Evolutionary conservation across 805 yeast species (phyloP).

Genomic region (Kazachstania bromeliacearum): DNA sequence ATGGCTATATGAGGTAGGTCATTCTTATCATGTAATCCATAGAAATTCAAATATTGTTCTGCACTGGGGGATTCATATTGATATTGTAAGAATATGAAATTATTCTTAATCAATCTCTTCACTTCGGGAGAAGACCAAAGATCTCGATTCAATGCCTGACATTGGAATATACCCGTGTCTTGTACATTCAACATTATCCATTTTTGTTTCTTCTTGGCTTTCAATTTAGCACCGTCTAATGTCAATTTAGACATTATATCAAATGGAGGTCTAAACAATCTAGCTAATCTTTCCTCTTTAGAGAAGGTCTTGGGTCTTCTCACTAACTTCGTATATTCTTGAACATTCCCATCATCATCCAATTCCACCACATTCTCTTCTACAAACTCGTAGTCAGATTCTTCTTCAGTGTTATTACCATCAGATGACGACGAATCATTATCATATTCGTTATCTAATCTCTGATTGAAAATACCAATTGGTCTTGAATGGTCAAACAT

Average conservation of each 20-base stretch:
- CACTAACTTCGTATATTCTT: slow-evolving; percentile 25
- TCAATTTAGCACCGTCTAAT: slow-evolving; percentile 61
- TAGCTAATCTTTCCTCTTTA: slow-evolving; percentile 54
- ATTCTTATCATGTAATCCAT: slow-evolving; percentile 44
- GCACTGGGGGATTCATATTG: slow-evolving; percentile 73
- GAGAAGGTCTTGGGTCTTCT: slow-evolving; percentile 18
- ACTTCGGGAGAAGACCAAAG: slow-evolving; percentile 71
- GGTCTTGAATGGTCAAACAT: slow-evolving; percentile 31
- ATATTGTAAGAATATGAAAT: slow-evolving; percentile 80
- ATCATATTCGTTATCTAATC: slow-evolving; percentile 14
- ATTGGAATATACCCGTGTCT: slow-evolving; percentile 72
- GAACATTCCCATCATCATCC: slow-evolving; percentile 31
- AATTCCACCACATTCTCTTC: slow-evolving; percentile 27
- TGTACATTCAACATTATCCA: slow-evolving; percentile 89
- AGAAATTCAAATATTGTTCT: slow-evolving; percentile 57
- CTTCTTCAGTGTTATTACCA: slow-evolving; percentile 35
- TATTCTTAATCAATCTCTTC: slow-evolving; percentile 51
- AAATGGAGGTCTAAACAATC: slow-evolving; percentile 86
- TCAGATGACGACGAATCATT: slow-evolving; percentile 28
- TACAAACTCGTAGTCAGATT: slow-evolving; percentile 26
- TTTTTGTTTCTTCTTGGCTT: slow-evolving; percentile 40
- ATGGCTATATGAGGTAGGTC: slow-evolving; percentile 81
- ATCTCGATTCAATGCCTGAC: slow-evolving; percentile 87
- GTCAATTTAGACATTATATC: slow-evolving; percentile 65
- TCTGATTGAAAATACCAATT: slow-evolving; percentile 31